phyloP scores from a whole-genome alignment of 2,329 filamentous ascomycete genomes.

The Nemania sp. region DNA sequence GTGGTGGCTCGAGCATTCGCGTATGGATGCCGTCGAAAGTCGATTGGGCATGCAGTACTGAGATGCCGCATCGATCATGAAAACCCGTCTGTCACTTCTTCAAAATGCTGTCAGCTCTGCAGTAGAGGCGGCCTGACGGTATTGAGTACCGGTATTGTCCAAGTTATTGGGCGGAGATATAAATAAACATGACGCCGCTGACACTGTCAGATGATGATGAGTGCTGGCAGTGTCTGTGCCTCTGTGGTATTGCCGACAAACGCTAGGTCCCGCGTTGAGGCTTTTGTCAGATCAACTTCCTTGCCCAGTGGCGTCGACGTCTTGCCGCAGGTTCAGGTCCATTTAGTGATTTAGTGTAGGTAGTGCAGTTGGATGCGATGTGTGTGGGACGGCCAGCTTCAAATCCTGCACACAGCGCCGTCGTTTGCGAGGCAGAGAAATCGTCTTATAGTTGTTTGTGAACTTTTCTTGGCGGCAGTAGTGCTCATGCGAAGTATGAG shows the following conservation, averaged over 20 bases:
- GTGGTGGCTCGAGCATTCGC: too few relatives aligned
- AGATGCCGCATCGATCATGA: background rate
- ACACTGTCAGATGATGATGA: constrained; percentile 16
- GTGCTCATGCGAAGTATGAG: too few relatives aligned
- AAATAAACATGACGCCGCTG: constrained; percentile 25
- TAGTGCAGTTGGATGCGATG: constrained; percentile 10
- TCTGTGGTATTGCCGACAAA: constrained; percentile 14
- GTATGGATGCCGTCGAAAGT: background rate
- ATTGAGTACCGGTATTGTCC: too few relatives aligned
- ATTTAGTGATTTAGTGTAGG: too few relatives aligned
- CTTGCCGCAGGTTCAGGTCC: background rate
- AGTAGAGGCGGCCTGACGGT: too few relatives aligned
- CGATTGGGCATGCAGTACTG: constrained; percentile 1
- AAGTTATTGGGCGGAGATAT: constrained; percentile 18
- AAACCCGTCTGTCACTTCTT: background rate
- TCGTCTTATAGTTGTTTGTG: background rate
- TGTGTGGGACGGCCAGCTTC: background rate
- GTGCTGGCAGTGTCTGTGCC: too few relatives aligned
- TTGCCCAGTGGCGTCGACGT: constrained; percentile 15
- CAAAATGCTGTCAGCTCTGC: constrained; percentile 2
- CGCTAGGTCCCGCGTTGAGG: constrained; percentile 16
- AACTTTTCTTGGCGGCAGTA: background rate
- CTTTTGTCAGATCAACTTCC: constrained; percentile 18
- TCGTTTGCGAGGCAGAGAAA: background rate
- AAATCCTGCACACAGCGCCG: constrained; percentile 2